Conservation (phyloP, 768 basidiomycete species). For the Lanmaoa rubissima region DNA sequence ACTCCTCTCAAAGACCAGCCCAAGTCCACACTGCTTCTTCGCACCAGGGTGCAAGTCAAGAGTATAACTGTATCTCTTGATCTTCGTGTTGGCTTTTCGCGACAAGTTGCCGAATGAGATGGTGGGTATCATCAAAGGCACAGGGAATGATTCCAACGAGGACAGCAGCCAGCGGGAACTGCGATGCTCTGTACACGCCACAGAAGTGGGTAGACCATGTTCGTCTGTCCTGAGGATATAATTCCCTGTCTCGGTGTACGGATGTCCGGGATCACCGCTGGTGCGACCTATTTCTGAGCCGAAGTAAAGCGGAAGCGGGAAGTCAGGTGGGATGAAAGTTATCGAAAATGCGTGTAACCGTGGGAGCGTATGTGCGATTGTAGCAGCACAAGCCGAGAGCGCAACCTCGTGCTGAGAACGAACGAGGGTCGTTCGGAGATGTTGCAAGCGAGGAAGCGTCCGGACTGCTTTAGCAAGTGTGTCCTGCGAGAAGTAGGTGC, state of each 20-base stretch:
- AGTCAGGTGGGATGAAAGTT: constrained; percentile 60
- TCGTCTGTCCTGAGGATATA: constrained; percentile 59
- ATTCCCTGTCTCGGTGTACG: constrained; percentile 42
- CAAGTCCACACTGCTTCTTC: constrained; percentile 40
- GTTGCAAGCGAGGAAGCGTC: constrained; percentile 60
- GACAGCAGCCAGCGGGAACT: constrained; percentile 26
- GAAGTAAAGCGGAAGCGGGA: constrained; percentile 48
- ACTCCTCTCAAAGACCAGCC: constrained; percentile 54
- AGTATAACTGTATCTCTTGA: constrained; percentile 23
- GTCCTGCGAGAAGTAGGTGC: constrained; percentile 17
- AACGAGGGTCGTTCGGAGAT: constrained; percentile 62
- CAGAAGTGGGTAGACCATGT: constrained; percentile 59
- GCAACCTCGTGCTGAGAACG: constrained; percentile 63
- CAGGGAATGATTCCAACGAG: constrained; percentile 22
- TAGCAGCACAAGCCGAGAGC: constrained; percentile 55
- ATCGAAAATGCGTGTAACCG: constrained; percentile 63
- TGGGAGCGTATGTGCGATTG: constrained; percentile 64
- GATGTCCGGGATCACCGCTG: constrained; percentile 23
- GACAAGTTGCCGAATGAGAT: constrained; percentile 1
- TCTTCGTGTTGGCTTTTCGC: constrained; percentile 34
- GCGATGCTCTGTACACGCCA: constrained; percentile 51
- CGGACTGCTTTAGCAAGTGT: constrained; percentile 60
- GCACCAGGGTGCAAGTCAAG: constrained; percentile 34
- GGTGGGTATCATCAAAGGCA: constrained; percentile 30
- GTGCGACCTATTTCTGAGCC: constrained; percentile 42